phyloP scores from a whole-genome alignment of 208 protist species.

The Leishmania martiniquensis region DNA sequence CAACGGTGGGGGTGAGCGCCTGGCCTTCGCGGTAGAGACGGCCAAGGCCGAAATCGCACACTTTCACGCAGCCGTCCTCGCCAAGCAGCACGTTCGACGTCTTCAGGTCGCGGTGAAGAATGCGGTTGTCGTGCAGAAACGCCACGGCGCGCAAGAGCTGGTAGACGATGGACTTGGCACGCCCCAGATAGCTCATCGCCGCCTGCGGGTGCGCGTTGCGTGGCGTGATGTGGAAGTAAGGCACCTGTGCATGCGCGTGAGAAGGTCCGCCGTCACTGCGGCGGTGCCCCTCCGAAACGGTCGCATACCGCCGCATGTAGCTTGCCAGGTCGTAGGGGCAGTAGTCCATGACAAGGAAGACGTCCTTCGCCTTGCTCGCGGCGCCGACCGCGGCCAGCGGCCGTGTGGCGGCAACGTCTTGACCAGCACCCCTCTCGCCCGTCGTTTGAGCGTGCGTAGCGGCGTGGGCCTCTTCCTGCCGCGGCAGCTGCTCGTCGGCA shows the following conservation, averaged over 20 bases:
- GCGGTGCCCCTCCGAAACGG: neutral
- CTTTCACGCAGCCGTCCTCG: slow-evolving; percentile 64
- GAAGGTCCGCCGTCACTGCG: too few species aligned
- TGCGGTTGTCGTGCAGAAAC: slow-evolving; percentile 85
- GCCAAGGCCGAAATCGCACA: slow-evolving; percentile 92
- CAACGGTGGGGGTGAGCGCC: slow-evolving; percentile 81
- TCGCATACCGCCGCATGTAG: slow-evolving; percentile 63
- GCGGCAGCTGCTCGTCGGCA: neutral
- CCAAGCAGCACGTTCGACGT: slow-evolving; percentile 88
- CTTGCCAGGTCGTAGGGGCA: slow-evolving; percentile 74
- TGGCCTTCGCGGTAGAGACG: slow-evolving; percentile 87
- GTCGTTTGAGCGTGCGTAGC: neutral
- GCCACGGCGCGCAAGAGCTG: slow-evolving; percentile 72
- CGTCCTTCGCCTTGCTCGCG: slow-evolving; percentile 38
- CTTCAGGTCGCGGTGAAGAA: slow-evolving; percentile 91
- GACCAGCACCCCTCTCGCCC: neutral
- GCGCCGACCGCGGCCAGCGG: slow-evolving; percentile 16
- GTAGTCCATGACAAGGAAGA: slow-evolving; percentile 89
- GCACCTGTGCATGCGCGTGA: slow-evolving; percentile 10
- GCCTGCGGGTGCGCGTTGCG: slow-evolving; percentile 67
- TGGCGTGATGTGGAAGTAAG: slow-evolving; percentile 66
- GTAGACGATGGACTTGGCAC: slow-evolving; percentile 79
- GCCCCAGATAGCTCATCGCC: slow-evolving; percentile 50
- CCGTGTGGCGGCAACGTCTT: slow-evolving; percentile 3
- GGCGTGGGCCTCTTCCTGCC: neutral